phyloP scores from a whole-genome alignment of 148 eudicot species.

The Camellia granthamiana region DNA sequence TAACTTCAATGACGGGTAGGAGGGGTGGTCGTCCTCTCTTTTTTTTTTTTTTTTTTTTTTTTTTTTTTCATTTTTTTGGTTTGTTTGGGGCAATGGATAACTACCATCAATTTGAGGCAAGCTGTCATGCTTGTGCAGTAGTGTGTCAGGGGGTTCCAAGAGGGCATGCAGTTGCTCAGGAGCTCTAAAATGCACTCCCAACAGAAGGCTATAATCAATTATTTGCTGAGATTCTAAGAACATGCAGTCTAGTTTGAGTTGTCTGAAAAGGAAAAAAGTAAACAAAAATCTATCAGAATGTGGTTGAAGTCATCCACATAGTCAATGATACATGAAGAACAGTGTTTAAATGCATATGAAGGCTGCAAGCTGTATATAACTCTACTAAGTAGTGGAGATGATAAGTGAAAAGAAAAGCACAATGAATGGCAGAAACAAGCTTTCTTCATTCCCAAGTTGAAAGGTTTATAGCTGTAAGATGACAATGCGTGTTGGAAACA shows the following conservation, averaged over 20 bases:
- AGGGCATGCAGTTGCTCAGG: constrained; percentile 78
- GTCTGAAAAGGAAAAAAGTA: constrained; percentile 51
- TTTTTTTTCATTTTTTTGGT: no score
- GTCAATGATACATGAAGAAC: not conserved
- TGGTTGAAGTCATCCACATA: not conserved
- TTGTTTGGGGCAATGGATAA: not conserved
- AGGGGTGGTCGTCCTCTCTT: no score
- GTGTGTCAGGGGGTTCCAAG: constrained; percentile 45
- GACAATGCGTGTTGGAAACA: not conserved
- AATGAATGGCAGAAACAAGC: not conserved
- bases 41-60: no score
- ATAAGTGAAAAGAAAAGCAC: not conserved
- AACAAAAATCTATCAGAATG: constrained; percentile 1
- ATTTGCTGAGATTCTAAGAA: constrained; percentile 82
- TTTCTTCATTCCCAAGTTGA: not conserved
- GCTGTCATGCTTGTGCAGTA: constrained; percentile 27
- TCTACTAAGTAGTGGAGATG: not conserved
- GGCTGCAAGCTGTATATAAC: not conserved
- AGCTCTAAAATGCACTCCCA: constrained; percentile 90
- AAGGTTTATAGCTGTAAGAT: not conserved
- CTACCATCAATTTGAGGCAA: constrained; percentile 38
- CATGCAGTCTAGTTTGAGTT: constrained; percentile 66
- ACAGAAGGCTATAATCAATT: constrained; percentile 85
- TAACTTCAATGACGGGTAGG: no score
- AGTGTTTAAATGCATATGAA: not conserved